Evolutionary conservation across 2,329 filamentous ascomycete genomes (phyloP).

Genomic region (Arthrobotrys megalospora): DNA sequence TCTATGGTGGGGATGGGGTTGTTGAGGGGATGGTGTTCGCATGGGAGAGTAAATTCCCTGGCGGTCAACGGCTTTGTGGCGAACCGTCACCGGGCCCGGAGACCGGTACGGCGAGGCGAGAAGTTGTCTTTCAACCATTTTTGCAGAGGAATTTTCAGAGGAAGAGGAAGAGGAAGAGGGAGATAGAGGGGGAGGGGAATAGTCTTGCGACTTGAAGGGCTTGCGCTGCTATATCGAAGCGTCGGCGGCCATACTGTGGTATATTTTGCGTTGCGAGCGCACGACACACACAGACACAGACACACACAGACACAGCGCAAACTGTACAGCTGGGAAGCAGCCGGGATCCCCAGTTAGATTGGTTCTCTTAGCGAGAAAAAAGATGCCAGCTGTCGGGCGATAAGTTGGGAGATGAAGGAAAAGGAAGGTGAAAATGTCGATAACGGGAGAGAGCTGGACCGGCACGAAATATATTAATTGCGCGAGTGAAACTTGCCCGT

Average conservation of each 20-base stretch:
- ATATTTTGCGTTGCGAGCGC: constrained; percentile 57
- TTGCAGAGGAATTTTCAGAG: neutral
- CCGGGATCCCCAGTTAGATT: constrained; percentile 40
- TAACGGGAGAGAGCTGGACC: neutral
- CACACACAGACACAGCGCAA: constrained; percentile 1
- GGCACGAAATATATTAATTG: constrained; percentile 18
- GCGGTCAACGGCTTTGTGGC: constrained; percentile 36
- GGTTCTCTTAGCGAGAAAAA: constrained; percentile 51
- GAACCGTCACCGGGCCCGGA: constrained; percentile 35
- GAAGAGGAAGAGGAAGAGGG: neutral
- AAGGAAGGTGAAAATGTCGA: constrained; percentile 27
- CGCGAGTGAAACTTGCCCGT: constrained; percentile 15
- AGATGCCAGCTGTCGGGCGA: constrained; percentile 30
- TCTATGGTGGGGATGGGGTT: constrained; percentile 25
- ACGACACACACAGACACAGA: constrained; percentile 11
- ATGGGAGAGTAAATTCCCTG: constrained; percentile 55
- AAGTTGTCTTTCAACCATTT: constrained; percentile 57
- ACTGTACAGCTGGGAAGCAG: neutral
- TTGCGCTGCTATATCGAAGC: constrained; percentile 43
- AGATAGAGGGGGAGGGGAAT: neutral
- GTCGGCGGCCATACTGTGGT: constrained; percentile 55
- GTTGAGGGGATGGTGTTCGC: constrained; percentile 53
- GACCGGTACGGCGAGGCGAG: constrained; percentile 59
- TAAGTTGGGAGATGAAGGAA: constrained; percentile 10
- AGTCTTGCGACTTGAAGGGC: constrained; percentile 26